A percentile compares a stretch with the other conserved stretches of the same genome.
These are phyloP conservation scores for Ormosia semicastrata DNA, from an alignment of 306 rosid genomes.

Conservation along the genomic window DNA sequence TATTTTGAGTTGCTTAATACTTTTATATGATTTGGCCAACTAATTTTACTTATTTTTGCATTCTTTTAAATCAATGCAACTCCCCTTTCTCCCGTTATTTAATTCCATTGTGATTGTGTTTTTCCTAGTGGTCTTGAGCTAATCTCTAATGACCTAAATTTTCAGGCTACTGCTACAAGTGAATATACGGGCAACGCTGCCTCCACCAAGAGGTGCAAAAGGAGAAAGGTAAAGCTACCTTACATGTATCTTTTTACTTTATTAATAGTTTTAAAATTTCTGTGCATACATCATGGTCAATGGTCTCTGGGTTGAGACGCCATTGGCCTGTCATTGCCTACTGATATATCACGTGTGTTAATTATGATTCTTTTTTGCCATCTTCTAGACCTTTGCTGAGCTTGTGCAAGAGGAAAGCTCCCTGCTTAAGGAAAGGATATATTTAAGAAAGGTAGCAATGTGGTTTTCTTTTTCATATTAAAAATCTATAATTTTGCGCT, in stretches of 20 bases:
- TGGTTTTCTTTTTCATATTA: neutral
- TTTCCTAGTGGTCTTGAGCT: neutral
- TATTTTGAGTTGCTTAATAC: too few relatives aligned
- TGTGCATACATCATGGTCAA: neutral
- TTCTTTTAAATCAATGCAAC: too few relatives aligned
- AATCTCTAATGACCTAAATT: slow-evolving; percentile 1
- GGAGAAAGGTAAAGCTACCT: slow-evolving; percentile 59
- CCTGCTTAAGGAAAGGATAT: slow-evolving; percentile 61
- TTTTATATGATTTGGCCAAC: too few relatives aligned
- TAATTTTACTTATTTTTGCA: too few relatives aligned
- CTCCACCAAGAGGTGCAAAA: slow-evolving; percentile 50
- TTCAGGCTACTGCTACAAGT: slow-evolving; percentile 68
- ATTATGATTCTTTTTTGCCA: neutral
- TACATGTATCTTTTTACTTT: neutral
- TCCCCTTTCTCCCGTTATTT: neutral
- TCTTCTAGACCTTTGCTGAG: slow-evolving; percentile 65
- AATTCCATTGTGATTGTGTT: neutral
- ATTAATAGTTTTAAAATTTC: neutral
- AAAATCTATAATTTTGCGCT: neutral
- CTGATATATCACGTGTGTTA: neutral
- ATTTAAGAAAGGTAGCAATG: slow-evolving; percentile 53
- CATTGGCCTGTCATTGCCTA: neutral
- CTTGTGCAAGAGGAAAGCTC: slow-evolving; percentile 73
- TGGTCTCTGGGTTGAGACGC: neutral
- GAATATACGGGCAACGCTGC: slow-evolving; percentile 55